These are phyloP conservation scores for Notholithocarpus densiflorus DNA, from an alignment of 306 rosid genomes.

Conservation along the genomic window DNA sequence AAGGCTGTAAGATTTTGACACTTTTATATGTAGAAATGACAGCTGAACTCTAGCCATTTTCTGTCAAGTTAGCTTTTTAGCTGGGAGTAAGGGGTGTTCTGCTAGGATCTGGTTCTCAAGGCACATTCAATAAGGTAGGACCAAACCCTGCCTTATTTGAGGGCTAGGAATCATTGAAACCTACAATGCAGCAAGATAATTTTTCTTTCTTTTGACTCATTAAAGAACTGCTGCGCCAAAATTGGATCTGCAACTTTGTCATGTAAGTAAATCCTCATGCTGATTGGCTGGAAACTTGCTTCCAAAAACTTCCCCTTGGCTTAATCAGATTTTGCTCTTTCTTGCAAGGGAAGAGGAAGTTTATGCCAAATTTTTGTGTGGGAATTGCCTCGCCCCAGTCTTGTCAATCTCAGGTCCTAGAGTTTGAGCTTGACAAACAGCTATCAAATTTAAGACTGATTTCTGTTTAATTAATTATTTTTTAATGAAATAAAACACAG, in stretches of 20 bases:
- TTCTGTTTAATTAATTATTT: background rate
- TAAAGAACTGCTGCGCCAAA: background rate
- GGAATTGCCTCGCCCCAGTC: background rate
- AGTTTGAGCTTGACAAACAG: background rate
- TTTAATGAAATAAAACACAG: background rate
- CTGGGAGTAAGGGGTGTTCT: background rate
- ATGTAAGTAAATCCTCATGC: background rate
- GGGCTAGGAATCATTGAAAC: background rate
- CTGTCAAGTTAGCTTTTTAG: background rate
- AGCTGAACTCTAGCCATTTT: background rate
- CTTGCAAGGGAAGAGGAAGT: background rate
- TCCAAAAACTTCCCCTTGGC: background rate
- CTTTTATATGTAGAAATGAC: background rate
- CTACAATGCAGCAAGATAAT: background rate
- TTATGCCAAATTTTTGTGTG: background rate
- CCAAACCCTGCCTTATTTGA: background rate
- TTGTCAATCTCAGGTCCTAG: background rate
- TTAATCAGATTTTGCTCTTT: background rate
- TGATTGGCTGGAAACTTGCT: background rate
- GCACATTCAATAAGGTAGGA: background rate
- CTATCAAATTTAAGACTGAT: background rate
- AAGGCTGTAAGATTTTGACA: background rate
- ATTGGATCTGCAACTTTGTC: background rate
- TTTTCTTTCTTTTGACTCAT: background rate
- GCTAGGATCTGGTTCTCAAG: background rate